Base-by-base conservation (phyloP, 1,284 basidiomycete species). In the Ceratobasidium sp. region DNA sequence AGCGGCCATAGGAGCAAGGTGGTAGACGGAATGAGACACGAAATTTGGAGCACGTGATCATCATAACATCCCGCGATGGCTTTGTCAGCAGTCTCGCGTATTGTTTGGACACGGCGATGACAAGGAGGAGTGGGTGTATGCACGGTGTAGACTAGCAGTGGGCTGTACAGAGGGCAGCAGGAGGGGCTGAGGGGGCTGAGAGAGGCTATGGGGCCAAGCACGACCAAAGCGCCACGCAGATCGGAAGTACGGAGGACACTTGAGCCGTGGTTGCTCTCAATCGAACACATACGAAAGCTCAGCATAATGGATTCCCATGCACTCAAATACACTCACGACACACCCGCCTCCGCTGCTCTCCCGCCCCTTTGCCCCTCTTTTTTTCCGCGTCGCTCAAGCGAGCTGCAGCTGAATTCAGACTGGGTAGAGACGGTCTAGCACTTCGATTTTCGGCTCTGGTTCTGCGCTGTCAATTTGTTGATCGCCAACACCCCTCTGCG, bases 1-100 rank as follows among this genome's bases (percentile, higher is more conserved):
- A 55, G 64, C 54, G 23, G 66, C 46, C 43, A 52, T 47, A 11
- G 35, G 11, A 11, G 35, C 11, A 38, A 38, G 46, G 49, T 58
- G 54, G 49, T 55, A 18, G 28, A 28, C 32, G 38, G 28, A 21
- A 30, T 52, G 54, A 47, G 43, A 43, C 26, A 35, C 46, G 66
- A 70, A 70, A 70, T 70, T 70, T 70, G 35, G 46, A 35, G 38
- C 54, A 70, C 54, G 52, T 70, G 66, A 70, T 58, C 41, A 58
- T 35, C 66, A 70, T 58, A 58, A 57, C 43, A 70, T 52, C 28
- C n/a, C 50, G 14, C 54, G 66, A 58, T 57, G 46, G 54, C 46
- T 67, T 52, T 67, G 66, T 70, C 66, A 70, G 66, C 66, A 55
- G 28, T 14, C 62, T 28, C 64, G 35, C 49, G 52, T 32, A 26